phyloP scores from a whole-genome alignment of 2,329 filamentous ascomycete species.

The Xylaria sp. region DNA sequence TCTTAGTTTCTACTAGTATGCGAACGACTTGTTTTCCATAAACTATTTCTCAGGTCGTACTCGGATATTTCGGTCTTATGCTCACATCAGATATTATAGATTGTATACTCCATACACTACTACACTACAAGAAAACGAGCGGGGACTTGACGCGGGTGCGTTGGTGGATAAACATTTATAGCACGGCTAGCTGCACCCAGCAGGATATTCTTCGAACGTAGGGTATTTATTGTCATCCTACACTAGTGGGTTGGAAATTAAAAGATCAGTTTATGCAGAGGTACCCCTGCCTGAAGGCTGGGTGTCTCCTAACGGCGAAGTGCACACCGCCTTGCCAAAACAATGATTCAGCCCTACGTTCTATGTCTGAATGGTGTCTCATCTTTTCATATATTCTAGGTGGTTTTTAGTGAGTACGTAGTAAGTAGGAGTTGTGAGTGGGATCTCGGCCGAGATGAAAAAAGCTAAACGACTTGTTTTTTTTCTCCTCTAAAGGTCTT shows the following conservation, averaged over 20 bases:
- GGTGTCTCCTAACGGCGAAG: not conserved
- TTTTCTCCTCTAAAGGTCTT: not conserved
- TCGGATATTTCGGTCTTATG: slow-evolving; percentile 6
- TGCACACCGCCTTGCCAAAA: not conserved
- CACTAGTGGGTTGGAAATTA: not conserved
- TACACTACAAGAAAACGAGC: not conserved
- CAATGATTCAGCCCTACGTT: slow-evolving; percentile 25
- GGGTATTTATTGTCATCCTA: not conserved
- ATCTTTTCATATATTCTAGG: slow-evolving; percentile 1
- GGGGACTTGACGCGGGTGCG: not conserved
- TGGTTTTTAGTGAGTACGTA: not conserved
- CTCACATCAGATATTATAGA: not conserved
- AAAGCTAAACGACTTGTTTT: not conserved
- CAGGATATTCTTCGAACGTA: not conserved
- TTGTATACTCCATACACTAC: no score
- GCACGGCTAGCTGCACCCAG: not conserved
- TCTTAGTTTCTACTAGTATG: not conserved
- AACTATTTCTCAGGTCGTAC: not conserved
- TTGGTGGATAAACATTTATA: not conserved
- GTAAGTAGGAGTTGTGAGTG: not conserved
- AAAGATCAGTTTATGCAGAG: not conserved
- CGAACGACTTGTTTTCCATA: not conserved
- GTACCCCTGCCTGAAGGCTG: not conserved
- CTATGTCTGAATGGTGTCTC: slow-evolving; percentile 6
- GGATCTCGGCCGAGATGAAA: not conserved